Evolutionary conservation across 495 filamentous ascomycete genomes (phyloP).

Genomic region (Staphylotrichum tortipilum): DNA sequence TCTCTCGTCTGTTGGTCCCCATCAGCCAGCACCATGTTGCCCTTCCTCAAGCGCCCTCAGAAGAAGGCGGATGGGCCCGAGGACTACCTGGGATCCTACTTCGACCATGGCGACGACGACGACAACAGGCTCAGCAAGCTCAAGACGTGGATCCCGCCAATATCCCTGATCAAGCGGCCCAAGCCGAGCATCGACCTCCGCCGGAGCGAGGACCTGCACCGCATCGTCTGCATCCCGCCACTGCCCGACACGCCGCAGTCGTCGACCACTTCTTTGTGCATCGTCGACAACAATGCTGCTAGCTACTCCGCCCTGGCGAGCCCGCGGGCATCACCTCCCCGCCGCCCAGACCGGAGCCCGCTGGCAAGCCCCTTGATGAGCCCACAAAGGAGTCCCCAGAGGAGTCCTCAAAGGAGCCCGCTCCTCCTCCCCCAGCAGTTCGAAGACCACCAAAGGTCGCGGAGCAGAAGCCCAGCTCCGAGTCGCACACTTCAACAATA

Average conservation of each 20-base stretch:
- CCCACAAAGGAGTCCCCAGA: slow-evolving; percentile 12
- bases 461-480: slow-evolving; percentile 8
- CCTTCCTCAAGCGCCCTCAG: slow-evolving; percentile 28
- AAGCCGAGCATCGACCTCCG: slow-evolving; percentile 33
- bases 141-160: slow-evolving; percentile 24
- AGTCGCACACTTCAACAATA: slow-evolving; percentile 2
- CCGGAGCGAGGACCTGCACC: slow-evolving; percentile 34
- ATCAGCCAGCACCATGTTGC: slow-evolving; percentile 29
- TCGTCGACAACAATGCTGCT: slow-evolving; percentile 29
- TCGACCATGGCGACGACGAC: slow-evolving; percentile 22
- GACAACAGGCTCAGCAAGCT: slow-evolving; percentile 17
- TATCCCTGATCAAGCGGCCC: slow-evolving; percentile 19
- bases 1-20: neutral
- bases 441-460: slow-evolving; percentile 10
- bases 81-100: slow-evolving; percentile 24
- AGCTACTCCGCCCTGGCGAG: slow-evolving; percentile 10
- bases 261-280: slow-evolving; percentile 42
- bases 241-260: slow-evolving; percentile 39
- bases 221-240: slow-evolving; percentile 32
- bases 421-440: slow-evolving; percentile 20
- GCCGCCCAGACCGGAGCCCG: slow-evolving; percentile 12
- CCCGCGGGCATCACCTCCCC: slow-evolving; percentile 18
- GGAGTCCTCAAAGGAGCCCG: slow-evolving; percentile 20
- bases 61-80: slow-evolving; percentile 24
- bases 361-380: slow-evolving; percentile 8